Percentiles rank a stretch among this genome's conserved stretches.
Evolutionary conservation across 768 basidiomycete species (phyloP).

Genomic region (Mycena venus): DNA sequence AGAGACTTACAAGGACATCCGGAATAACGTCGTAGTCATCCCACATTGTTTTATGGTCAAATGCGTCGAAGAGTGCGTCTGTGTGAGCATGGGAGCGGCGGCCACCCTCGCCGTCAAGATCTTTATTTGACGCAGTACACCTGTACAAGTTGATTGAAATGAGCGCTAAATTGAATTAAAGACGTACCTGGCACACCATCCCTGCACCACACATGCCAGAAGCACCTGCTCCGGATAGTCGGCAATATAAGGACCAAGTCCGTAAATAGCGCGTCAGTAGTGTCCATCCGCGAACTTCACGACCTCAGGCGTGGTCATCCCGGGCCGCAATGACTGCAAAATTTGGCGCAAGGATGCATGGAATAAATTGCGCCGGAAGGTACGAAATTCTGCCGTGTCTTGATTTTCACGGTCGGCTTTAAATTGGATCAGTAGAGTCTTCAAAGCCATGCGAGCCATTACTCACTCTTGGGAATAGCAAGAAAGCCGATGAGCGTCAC

Average conservation of each 20-base stretch:
- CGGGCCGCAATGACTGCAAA: neutral
- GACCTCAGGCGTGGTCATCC: neutral
- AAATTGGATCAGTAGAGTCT: no score
- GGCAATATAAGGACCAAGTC: neutral
- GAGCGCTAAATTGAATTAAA: neutral
- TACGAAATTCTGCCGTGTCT: neutral
- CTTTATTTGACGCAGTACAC: neutral
- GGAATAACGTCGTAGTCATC: neutral
- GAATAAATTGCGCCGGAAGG: neutral
- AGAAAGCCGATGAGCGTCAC: neutral
- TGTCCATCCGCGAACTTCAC: neutral
- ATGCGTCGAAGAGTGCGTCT: neutral
- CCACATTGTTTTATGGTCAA: neutral
- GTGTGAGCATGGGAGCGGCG: neutral
- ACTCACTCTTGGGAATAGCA: neutral
- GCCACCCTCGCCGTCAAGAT: neutral
- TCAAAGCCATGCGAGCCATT: neutral
- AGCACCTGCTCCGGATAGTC: neutral
- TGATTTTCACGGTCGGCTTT: neutral
- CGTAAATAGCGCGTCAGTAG: neutral
- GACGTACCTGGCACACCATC: neutral
- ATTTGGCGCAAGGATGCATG: neutral
- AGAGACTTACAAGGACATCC: neutral
- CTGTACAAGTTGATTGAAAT: neutral
- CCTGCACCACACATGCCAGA: neutral